These are phyloP conservation scores for Puccinia novopanici DNA, from an alignment of 1,284 basidiomycete species.

Conservation along the genomic window DNA sequence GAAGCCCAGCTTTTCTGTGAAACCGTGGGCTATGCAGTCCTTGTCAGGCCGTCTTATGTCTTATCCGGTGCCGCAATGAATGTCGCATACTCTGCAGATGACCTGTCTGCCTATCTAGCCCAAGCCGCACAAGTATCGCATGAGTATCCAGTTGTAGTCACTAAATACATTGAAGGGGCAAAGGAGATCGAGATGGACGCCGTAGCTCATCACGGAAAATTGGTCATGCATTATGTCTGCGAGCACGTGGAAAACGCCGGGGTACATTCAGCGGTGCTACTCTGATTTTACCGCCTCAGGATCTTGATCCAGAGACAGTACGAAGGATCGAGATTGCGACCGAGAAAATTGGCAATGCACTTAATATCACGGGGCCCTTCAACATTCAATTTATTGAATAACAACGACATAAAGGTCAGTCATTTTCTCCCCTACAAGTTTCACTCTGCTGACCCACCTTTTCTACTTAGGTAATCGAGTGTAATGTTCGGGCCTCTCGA, in stretches of 20 bases:
- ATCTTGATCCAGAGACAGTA: slow-evolving; percentile 93
- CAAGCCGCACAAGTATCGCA: slow-evolving; percentile 96
- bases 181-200: slow-evolving; percentile 99
- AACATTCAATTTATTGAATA: no score
- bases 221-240: slow-evolving; percentile 99
- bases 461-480: no score
- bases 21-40: slow-evolving; percentile 88
- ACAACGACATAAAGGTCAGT: no score
- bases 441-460: no score
- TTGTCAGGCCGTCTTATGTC: slow-evolving; percentile 96
- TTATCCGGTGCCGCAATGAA: slow-evolving; percentile 99
- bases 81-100: slow-evolving; percentile 89
- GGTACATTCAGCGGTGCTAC: slow-evolving; percentile 96
- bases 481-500: no score
- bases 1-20: slow-evolving; percentile 86
- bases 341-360: no score
- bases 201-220: slow-evolving; percentile 91
- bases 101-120: slow-evolving; percentile 85
- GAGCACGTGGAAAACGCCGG: slow-evolving; percentile 99
- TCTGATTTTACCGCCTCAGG: slow-evolving; percentile 94
- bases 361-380: no score
- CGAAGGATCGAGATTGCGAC: slow-evolving; percentile 93
- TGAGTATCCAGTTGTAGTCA: slow-evolving; percentile 96
- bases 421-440: no score
- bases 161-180: slow-evolving; percentile 97